These are phyloP conservation scores for Botryobasidium botryosum DNA, from an alignment of 768 basidiomycete species.

Conservation along the genomic window DNA sequence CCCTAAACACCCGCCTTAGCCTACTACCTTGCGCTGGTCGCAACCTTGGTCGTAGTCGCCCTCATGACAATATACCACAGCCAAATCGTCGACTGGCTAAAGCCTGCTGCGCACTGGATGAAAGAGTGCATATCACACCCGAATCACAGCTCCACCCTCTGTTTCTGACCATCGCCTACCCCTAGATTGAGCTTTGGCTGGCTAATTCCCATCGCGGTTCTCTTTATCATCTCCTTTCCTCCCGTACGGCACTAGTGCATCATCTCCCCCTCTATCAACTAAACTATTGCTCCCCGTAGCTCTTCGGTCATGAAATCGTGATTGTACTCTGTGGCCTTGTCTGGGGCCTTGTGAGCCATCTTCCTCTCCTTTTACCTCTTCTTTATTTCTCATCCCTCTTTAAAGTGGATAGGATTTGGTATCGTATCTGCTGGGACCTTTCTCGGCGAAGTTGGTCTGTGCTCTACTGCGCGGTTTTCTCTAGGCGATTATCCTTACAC, in stretches of 20 bases:
- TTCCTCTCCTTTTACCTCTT: too few species aligned
- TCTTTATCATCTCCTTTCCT: conserved; percentile 77
- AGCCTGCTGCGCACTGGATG: conserved; percentile 47
- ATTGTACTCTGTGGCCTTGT: conserved; percentile 78
- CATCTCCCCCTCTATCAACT: neutral
- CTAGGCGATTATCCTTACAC: too few species aligned
- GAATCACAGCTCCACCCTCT: conserved; percentile 3
- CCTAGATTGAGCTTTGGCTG: conserved; percentile 33
- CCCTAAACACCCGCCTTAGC: conserved; percentile 6
- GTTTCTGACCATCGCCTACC: neutral
- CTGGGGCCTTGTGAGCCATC: conserved; percentile 68
- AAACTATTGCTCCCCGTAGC: conserved; percentile 22
- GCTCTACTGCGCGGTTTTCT: conserved; percentile 20
- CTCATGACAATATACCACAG: conserved; percentile 47
- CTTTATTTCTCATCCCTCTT: too few species aligned
- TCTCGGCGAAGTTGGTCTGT: conserved; percentile 69
- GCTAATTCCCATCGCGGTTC: conserved; percentile 61
- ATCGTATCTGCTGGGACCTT: conserved; percentile 76
- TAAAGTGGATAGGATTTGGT: conserved; percentile 54
- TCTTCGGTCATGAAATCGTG: conserved; percentile 87
- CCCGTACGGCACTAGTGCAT: conserved; percentile 31
- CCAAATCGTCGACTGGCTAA: conserved; percentile 55
- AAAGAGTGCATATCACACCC: conserved; percentile 30
- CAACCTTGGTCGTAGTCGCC: conserved; percentile 32
- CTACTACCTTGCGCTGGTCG: conserved; percentile 23